phyloP scores from a whole-genome alignment of 2,329 filamentous ascomycete species.

The Penicillium italicum region DNA sequence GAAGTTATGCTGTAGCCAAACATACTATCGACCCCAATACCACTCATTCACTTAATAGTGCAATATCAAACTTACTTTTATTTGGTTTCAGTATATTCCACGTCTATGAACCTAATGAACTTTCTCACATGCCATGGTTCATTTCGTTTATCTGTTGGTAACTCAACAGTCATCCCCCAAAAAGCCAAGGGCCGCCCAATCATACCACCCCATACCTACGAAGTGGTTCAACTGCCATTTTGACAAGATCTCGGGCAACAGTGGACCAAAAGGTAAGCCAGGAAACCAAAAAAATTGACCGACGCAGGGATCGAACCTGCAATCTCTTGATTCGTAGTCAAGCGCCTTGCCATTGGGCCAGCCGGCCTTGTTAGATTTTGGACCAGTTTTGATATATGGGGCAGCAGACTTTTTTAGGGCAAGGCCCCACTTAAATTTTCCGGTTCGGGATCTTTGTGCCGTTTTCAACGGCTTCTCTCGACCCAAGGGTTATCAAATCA shows the following conservation, averaged over 20 bases:
- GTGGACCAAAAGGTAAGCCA: not conserved
- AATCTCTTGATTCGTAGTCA: slow-evolving; percentile 54
- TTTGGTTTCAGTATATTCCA: not conserved
- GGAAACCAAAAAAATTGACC: not conserved
- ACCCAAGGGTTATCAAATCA: not conserved
- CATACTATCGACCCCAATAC: not conserved
- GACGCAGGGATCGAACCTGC: slow-evolving; percentile 47
- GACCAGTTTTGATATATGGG: not conserved
- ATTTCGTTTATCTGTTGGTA: no score
- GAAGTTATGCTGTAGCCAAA: not conserved
- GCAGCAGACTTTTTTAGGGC: not conserved
- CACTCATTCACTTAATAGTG: not conserved
- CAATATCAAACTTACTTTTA: no score
- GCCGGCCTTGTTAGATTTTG: not conserved
- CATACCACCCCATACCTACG: not conserved
- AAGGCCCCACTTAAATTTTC: not conserved
- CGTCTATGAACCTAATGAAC: not conserved
- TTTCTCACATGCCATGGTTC: not conserved
- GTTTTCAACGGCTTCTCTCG: not conserved
- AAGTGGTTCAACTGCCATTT: not conserved
- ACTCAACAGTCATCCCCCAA: no score
- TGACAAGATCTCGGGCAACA: not conserved
- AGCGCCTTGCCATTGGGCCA: slow-evolving; percentile 50
- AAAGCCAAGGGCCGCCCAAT: not conserved
- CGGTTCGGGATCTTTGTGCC: not conserved